Evolutionary conservation across 2,329 filamentous ascomycete genomes (phyloP).

Genomic region (Talaromyces sp.): DNA sequence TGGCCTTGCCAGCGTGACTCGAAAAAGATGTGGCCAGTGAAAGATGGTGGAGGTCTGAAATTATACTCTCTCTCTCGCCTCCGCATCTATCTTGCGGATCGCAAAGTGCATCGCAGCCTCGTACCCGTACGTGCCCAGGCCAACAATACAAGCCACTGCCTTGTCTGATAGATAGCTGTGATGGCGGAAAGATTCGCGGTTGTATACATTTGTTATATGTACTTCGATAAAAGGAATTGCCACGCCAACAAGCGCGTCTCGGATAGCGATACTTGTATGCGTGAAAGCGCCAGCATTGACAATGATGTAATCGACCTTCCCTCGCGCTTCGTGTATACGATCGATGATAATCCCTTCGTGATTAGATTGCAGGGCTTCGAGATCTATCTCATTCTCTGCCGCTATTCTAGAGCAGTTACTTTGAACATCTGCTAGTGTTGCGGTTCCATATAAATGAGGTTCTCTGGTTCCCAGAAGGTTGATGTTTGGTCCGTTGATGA

Average conservation of each 20-base stretch:
- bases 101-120: constrained; percentile 53
- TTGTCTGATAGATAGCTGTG: constrained; percentile 73
- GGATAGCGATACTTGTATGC: constrained; percentile 65
- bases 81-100: neutral
- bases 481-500: constrained; percentile 77
- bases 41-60: neutral
- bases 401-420: constrained; percentile 32
- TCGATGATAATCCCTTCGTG: constrained; percentile 72
- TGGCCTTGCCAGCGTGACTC: neutral
- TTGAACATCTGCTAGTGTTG: constrained; percentile 63
- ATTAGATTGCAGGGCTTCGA: constrained; percentile 68
- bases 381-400: constrained; percentile 46
- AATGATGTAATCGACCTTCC: constrained; percentile 56
- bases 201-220: constrained; percentile 68
- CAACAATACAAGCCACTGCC: constrained; percentile 68
- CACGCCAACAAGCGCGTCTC: constrained; percentile 64
- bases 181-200: constrained; percentile 63
- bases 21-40: neutral
- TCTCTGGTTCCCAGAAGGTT: constrained; percentile 74
- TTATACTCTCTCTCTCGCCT: neutral
- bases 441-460: constrained; percentile 67
- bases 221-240: constrained; percentile 67
- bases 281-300: constrained; percentile 73
- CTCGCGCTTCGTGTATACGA: constrained; percentile 64
- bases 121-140: constrained; percentile 62